Conservation (phyloP, 192 early-diverging fungal genomes). For the Glomus cerebriforme region DNA sequence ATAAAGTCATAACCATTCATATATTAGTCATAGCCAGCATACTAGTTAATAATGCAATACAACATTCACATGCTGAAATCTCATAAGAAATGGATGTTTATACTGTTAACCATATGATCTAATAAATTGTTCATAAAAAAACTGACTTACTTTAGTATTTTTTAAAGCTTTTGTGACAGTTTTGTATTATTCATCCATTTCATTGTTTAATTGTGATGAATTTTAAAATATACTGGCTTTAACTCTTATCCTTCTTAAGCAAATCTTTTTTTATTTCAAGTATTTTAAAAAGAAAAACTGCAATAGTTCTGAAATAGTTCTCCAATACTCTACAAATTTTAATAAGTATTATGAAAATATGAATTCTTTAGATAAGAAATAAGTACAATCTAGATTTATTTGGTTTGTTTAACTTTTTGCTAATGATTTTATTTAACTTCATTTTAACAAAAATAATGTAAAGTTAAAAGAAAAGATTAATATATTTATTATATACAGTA, state of each 20-base stretch:
- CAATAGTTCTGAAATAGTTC: slow-evolving; percentile 22
- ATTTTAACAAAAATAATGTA: slow-evolving; percentile 8
- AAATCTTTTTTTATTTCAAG: slow-evolving; percentile 20
- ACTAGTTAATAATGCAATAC: slow-evolving; percentile 28
- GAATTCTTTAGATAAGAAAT: slow-evolving; percentile 5
- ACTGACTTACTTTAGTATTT: slow-evolving; percentile 13
- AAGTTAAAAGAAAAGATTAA: too few relatives aligned
- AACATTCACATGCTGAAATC: slow-evolving; percentile 15
- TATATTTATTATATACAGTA: too few relatives aligned
- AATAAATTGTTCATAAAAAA: not conserved
- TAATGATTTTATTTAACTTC: slow-evolving; percentile 22
- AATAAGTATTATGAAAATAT: slow-evolving; percentile 23
- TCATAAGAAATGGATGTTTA: slow-evolving; percentile 19
- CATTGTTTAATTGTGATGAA: slow-evolving; percentile 7
- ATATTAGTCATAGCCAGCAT: slow-evolving; percentile 19
- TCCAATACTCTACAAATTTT: slow-evolving; percentile 29
- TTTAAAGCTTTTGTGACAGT: slow-evolving; percentile 18
- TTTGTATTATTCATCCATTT: slow-evolving; percentile 26
- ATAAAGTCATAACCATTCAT: slow-evolving; percentile 27
- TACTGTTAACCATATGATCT: not conserved
- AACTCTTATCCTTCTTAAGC: slow-evolving; percentile 22
- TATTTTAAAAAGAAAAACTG: not conserved
- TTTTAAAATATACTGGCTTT: slow-evolving; percentile 22
- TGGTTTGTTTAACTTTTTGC: slow-evolving; percentile 21
- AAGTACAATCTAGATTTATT: slow-evolving; percentile 2